phyloP scores from a whole-genome alignment of 345 rosid species.

The Eutrema yunnanense region DNA sequence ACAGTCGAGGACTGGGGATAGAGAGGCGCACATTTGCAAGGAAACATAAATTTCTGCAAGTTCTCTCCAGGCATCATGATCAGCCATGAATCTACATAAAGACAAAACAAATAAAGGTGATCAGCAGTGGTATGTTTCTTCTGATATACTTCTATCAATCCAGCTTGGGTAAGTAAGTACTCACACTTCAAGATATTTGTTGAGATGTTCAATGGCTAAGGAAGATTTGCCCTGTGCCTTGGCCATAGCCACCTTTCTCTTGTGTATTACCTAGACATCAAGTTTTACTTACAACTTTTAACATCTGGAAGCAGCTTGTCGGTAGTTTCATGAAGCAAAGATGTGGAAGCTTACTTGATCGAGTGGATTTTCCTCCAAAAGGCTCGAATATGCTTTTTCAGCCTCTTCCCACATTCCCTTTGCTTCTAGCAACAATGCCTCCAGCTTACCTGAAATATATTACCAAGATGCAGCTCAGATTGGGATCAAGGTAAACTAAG shows the following conservation, averaged over 20 bases:
- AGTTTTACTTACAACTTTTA: not conserved
- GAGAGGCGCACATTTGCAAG: conserved; percentile 73
- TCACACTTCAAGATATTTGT: conserved; percentile 93
- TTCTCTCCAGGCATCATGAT: conserved; percentile 99
- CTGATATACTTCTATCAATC: not conserved
- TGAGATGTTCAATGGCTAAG: conserved; percentile 72
- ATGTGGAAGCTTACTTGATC: conserved; percentile 59
- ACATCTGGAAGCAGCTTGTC: not conserved
- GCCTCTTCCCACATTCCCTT: conserved; percentile 95
- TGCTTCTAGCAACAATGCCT: conserved; percentile 86
- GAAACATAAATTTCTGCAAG: conserved; percentile 89
- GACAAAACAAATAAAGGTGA: not conserved
- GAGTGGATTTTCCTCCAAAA: conserved; percentile 83
- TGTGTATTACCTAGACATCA: conserved; percentile 53
- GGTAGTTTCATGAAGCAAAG: conserved; percentile 3
- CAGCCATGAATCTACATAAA: conserved; percentile 85
- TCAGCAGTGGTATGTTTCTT: conserved; percentile 5
- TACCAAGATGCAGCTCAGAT: conserved; percentile 15
- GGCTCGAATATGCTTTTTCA: conserved; percentile 74
- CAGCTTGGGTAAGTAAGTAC: conserved; percentile 29
- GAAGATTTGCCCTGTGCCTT: conserved; percentile 80
- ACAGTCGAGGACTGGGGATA: not conserved
- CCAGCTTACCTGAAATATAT: conserved; percentile 64
- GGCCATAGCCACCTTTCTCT: conserved; percentile 84
- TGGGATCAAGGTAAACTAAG: not conserved